Base-by-base conservation (phyloP, 257 asterid genomes). In the Ophiorrhiza pumila region DNA sequence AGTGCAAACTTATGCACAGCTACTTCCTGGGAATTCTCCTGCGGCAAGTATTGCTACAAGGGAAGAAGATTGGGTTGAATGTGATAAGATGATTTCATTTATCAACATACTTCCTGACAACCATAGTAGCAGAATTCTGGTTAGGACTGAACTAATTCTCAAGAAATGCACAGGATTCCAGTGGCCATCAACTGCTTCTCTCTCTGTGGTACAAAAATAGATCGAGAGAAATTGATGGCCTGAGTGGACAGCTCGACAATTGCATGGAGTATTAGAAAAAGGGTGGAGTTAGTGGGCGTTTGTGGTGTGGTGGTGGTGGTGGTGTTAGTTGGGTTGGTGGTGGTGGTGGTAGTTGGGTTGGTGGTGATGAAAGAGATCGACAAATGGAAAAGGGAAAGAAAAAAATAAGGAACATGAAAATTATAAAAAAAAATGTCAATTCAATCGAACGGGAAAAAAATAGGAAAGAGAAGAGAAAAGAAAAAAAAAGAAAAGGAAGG, bases 1-100 rank as follows among this genome's bases (percentile, higher is more conserved):
- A 50, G 97, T 95, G 77, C 92, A 90, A 78, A 84, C 93, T 62
- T 95, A 92, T 82, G 90, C 85, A 27, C 97, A 95, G 60, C 86
- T 95, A 81, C 99, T 95, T 92, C 99, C 98, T 50, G 91, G 95
- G 72, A 77, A 76, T 72, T 87, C 97, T 71, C 85, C 89, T 80
- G 93, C 94, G 62, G 73, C 91, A 66, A 85, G 71, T 81, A 78
- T 84, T 78, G 74, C 81, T 78, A 79, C 88, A 81, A 84, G 98
- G 81, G 89, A 88, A 78, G 95, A 85, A 75, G 99, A 95, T 81
- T 95, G 99, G 99, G 97, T 90, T 66, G 99, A 95, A 81, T 87
- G 95, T 81, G 91, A 86, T 71, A 83, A 79, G 75, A 90, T 83
- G 91, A 85, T 78, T 79, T 80, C 76, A 63, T 81, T 87, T 79